Conservation (phyloP, 139 green algal species). For the Axilococcus clingmanii region DNA sequence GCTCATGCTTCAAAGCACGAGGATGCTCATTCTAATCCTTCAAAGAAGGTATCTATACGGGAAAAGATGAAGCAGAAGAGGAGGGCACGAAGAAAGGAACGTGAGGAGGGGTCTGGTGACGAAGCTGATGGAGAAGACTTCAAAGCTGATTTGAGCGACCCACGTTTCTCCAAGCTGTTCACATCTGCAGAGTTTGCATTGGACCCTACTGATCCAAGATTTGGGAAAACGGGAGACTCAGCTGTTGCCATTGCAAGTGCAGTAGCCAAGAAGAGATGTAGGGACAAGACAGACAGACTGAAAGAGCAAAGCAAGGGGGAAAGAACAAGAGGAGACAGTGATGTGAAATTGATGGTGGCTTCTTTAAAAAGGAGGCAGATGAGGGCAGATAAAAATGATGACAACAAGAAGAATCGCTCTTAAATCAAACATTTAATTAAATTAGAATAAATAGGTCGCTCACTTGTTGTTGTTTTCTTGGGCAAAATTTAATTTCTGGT, state of each 20-base stretch:
- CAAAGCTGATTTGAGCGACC: conserved; percentile 52
- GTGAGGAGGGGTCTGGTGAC: conserved; percentile 33
- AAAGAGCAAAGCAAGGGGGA: background rate
- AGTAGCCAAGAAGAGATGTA: conserved; percentile 1
- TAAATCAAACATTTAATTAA: background rate
- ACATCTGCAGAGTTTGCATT: conserved; percentile 62
- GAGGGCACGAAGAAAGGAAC: conserved; percentile 14
- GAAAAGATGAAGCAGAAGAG: conserved; percentile 32
- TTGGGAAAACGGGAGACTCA: conserved; percentile 22
- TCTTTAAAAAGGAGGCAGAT: conserved; percentile 60
- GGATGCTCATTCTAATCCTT: background rate
- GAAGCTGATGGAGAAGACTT: conserved; percentile 29
- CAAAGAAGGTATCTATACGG: conserved; percentile 26
- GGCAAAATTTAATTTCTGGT: too few relatives aligned
- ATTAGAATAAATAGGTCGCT: too few relatives aligned
- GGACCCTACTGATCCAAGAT: conserved; percentile 87
- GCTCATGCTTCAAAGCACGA: background rate
- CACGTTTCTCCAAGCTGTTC: conserved; percentile 66
- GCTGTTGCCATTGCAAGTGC: background rate
- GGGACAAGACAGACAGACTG: background rate
- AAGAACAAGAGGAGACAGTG: conserved; percentile 1
- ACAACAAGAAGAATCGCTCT: background rate
- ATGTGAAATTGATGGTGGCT: conserved; percentile 55
- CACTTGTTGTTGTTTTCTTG: too few relatives aligned
- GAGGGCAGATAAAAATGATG: background rate